Evolutionary conservation across 345 rosid genomes (phyloP).

Genomic region (Salix brachista): DNA sequence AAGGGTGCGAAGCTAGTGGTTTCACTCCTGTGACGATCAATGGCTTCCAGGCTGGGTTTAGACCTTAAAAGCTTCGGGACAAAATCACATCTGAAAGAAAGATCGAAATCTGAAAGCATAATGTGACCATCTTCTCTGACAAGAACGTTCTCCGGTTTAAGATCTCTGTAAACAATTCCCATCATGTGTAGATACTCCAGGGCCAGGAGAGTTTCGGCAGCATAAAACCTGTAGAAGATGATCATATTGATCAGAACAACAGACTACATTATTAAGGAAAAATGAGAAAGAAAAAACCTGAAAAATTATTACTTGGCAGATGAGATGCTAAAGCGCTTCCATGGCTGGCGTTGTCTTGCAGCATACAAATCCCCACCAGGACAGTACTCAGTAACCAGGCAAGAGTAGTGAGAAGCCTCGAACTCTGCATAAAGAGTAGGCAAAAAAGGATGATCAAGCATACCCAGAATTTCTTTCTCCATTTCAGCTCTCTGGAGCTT

Average conservation of each 20-base stretch:
- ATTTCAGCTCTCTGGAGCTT: constrained; percentile 81
- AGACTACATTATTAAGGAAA: neutral
- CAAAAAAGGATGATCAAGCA: constrained; percentile 88
- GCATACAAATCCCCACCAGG: constrained; percentile 89
- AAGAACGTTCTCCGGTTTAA: constrained; percentile 33
- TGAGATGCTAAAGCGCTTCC: constrained; percentile 58
- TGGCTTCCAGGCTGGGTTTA: constrained; percentile 15
- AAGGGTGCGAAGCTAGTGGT: constrained; percentile 43
- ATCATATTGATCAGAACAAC: neutral
- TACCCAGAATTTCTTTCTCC: constrained; percentile 81
- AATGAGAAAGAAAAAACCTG: neutral
- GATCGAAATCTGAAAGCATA: constrained; percentile 35
- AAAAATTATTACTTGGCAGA: constrained; percentile 53
- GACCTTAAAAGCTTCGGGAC: constrained; percentile 57
- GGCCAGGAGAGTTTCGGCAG: constrained; percentile 25
- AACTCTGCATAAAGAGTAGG: constrained; percentile 89
- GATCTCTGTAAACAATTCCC: constrained; percentile 35
- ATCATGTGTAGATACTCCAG: constrained; percentile 37
- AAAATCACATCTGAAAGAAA: constrained; percentile 72
- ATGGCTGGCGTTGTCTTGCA: constrained; percentile 67
- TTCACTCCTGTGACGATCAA: constrained; percentile 15
- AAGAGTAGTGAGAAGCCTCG: constrained; percentile 89
- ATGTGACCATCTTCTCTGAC: constrained; percentile 35
- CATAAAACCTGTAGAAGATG: constrained; percentile 22
- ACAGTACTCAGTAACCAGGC: constrained; percentile 87